These are phyloP conservation scores for Oryza officinalis DNA, from an alignment of 176 grass and related monocot genomes.

Conservation along the genomic window DNA sequence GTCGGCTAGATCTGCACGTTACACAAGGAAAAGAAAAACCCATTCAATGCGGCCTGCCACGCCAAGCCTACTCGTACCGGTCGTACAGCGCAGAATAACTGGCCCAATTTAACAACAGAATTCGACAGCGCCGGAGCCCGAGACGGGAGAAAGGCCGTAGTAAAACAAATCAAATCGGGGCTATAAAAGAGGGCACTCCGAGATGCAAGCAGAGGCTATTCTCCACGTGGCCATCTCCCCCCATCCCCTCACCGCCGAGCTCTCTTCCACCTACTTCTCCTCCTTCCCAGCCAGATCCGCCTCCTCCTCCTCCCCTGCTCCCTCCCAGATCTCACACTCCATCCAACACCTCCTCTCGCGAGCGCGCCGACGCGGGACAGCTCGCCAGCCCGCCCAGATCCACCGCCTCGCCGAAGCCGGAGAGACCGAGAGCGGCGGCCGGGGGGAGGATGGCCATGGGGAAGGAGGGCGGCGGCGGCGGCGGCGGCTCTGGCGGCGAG, in stretches of 20 bases:
- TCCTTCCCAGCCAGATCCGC: slow-evolving; percentile 35
- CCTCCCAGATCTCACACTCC: slow-evolving; percentile 31
- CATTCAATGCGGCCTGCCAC: not conserved
- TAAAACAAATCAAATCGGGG: slow-evolving; percentile 23
- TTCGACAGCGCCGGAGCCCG: not conserved
- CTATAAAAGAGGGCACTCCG: not conserved
- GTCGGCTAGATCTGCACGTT: not conserved
- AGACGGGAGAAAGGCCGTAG: not conserved
- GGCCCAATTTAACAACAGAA: not conserved
- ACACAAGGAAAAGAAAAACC: not conserved
- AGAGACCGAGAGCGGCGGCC: not conserved
- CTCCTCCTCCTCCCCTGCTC: not conserved
- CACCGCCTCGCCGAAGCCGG: not conserved
- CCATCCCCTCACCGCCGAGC: not conserved
- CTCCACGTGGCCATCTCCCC: slow-evolving; percentile 38
- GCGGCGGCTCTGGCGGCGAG: slow-evolving; percentile 1
- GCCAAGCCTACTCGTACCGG: not conserved
- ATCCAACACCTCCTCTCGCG: not conserved
- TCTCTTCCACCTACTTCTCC: slow-evolving; percentile 17
- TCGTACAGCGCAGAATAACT: not conserved
- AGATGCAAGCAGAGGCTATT: not conserved
- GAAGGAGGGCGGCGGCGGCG: slow-evolving; percentile 42
- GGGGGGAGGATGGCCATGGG: slow-evolving; percentile 42
- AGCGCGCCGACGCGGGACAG: not conserved
- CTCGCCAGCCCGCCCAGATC: slow-evolving; percentile 5